Percentiles rank a stretch among this genome's conserved stretches.
Evolutionary conservation across 495 filamentous ascomycete species (phyloP).

Genomic region (Tirmania nivea): DNA sequence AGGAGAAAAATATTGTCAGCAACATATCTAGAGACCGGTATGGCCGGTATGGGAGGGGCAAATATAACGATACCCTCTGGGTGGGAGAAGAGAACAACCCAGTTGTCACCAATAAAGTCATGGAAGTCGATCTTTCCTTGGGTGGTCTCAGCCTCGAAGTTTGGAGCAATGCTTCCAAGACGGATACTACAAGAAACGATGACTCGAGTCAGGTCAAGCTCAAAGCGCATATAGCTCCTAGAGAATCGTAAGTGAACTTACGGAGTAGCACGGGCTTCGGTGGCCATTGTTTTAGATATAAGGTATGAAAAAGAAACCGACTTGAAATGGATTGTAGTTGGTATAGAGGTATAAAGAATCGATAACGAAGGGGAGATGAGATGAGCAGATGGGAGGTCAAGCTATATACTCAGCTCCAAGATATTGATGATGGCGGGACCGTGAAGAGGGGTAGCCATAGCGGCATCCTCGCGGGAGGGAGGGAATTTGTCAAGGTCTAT

Average conservation of each 20-base stretch:
- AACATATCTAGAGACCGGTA: constrained; percentile 6
- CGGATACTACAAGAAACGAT: constrained; percentile 35
- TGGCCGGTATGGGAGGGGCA: constrained; percentile 18
- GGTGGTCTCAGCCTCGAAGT: constrained; percentile 88
- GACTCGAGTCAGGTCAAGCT: background rate
- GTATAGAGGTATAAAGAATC: background rate
- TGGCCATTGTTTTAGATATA: background rate
- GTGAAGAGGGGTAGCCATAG: background rate
- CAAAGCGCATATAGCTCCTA: background rate
- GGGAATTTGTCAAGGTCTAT: too few relatives aligned
- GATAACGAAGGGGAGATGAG: background rate
- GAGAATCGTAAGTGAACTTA: background rate
- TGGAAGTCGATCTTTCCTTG: constrained; percentile 88
- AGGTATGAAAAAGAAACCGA: too few relatives aligned
- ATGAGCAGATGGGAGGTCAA: background rate
- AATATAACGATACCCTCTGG: constrained; percentile 34
- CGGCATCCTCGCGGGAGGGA: too few relatives aligned
- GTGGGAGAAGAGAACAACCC: constrained; percentile 95
- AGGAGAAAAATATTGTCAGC: background rate
- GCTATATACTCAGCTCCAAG: background rate
- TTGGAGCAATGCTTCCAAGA: constrained; percentile 70
- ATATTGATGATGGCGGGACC: background rate
- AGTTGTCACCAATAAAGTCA: constrained; percentile 82
- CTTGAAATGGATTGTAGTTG: background rate
- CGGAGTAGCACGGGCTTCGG: background rate